A percentile compares a stretch with the other conserved stretches of the same genome.
These are phyloP conservation scores for Fusarium duplospermum DNA, from an alignment of 2,329 filamentous ascomycete species.

Conservation along the genomic window DNA sequence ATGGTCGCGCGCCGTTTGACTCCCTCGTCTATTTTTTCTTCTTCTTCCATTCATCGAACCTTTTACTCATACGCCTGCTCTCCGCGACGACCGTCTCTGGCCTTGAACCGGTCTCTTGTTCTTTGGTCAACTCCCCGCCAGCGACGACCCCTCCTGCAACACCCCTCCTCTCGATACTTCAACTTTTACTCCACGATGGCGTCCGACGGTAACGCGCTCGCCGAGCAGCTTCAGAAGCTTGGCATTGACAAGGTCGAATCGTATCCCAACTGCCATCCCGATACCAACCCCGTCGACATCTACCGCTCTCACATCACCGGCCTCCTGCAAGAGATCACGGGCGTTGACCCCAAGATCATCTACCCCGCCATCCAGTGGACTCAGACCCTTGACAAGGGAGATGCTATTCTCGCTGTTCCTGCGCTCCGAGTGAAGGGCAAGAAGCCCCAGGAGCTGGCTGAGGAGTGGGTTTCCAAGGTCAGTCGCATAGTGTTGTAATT, in stretches of 20 bases:
- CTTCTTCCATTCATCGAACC: slow-evolving; percentile 31
- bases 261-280: slow-evolving; percentile 71
- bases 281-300: slow-evolving; percentile 80
- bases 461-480: slow-evolving; percentile 72
- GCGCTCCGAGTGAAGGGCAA: slow-evolving; percentile 81
- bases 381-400: slow-evolving; percentile 81
- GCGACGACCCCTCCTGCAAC: neutral
- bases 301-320: slow-evolving; percentile 82
- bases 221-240: slow-evolving; percentile 41
- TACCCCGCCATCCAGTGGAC: slow-evolving; percentile 85
- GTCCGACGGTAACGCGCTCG: slow-evolving; percentile 41
- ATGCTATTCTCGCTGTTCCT: slow-evolving; percentile 81
- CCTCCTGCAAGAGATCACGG: slow-evolving; percentile 74
- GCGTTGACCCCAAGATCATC: slow-evolving; percentile 76
- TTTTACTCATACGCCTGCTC: slow-evolving; percentile 16
- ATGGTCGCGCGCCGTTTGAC: slow-evolving; percentile 45
- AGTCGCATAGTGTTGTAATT: slow-evolving; percentile 5
- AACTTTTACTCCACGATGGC: slow-evolving; percentile 29
- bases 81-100: slow-evolving; percentile 20
- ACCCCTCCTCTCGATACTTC: neutral
- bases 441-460: slow-evolving; percentile 71
- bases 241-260: slow-evolving; percentile 34
- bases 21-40: slow-evolving; percentile 39
- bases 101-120: slow-evolving; percentile 9
- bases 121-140: slow-evolving; percentile 4